Conservation (phyloP, 148 eudicot species). For the Amaranthus palmeri region DNA sequence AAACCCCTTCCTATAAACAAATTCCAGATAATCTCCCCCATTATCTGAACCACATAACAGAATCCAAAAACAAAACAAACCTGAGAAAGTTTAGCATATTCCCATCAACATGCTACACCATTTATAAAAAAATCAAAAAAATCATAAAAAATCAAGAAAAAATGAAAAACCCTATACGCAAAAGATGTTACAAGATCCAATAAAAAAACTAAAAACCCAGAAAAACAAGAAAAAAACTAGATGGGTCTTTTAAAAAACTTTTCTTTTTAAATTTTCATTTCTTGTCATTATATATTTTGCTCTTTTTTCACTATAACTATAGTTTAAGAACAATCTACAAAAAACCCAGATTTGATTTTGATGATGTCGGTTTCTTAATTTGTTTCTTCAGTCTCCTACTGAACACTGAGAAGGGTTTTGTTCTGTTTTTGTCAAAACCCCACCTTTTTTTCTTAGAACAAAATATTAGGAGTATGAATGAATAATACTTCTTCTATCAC, state of each 20-base stretch:
- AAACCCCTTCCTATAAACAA: neutral
- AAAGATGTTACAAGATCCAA: slow-evolving; percentile 12
- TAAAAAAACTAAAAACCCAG: neutral
- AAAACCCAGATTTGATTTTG: slow-evolving; percentile 16
- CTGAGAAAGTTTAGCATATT: neutral
- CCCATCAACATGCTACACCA: slow-evolving; percentile 13
- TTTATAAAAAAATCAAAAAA: neutral
- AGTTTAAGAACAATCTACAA: neutral
- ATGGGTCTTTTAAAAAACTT: slow-evolving; percentile 3
- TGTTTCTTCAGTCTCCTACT: neutral
- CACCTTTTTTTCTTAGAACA: neutral
- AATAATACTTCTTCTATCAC: neutral
- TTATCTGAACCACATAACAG: neutral
- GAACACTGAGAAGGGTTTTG: neutral
- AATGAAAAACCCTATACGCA: slow-evolving; percentile 5
- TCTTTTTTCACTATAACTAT: neutral
- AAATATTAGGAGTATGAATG: neutral
- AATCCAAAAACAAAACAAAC: neutral
- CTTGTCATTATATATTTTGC: neutral
- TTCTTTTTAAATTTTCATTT: slow-evolving; percentile 1
- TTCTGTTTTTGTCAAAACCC: slow-evolving; percentile 6
- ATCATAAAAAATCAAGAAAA: neutral
- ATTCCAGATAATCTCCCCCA: neutral
- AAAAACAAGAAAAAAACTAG: slow-evolving; percentile 1
- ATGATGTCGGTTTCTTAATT: slow-evolving; percentile 1